Base-by-base conservation (phyloP, 768 basidiomycete genomes). In the Clathrus columnatus region DNA sequence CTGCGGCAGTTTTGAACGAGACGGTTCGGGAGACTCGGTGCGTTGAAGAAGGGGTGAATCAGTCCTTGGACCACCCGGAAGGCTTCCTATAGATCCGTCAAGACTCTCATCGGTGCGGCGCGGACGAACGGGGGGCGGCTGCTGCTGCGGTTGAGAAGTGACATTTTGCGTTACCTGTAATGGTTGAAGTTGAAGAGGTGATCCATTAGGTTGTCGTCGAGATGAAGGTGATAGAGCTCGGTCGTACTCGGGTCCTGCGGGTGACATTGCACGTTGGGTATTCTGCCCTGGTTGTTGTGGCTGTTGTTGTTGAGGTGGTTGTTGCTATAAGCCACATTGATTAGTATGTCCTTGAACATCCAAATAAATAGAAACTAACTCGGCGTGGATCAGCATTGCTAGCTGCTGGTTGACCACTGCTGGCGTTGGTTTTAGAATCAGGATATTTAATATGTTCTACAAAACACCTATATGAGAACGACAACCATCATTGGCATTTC, bases 371-470 rank as follows among this genome's bases (percentile, higher is more conserved):
- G 14, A 27, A 14, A 30, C 54, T 6, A 30, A 55, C 54, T 30
- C 54, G 54, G 7, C 44, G 53, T 16, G 21, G 10, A 20, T 46
- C 42, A 30, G 36, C 7, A n/a, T 36, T 36, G 10, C 4, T 4
- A 18, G 44, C 4, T 47, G 18, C 41, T 26, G 4, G 14, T 10
- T 21, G 42, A 46, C 29, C 36, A 36, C n/a, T 36, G 36, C 2
- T 4, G 36, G 36, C n/a, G n/a, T 36, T 32, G 30, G 7, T 36
- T 36, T 74, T 71, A 18, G 80, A 74, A 59, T 89, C 85, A 7
- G 92, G 91, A 66, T 96, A 95, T 71, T 93, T 92, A 75, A 95
- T 95, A 65, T 95, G 88, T 66, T 85, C 90, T 91, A 66, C 57
- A 48, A 58, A 36, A 17, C 54, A 7, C 50, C 4, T n/a, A 17